Evolutionary conservation across 2,329 filamentous ascomycete genomes (phyloP), one percentile per base, ranked within the genome.

Genomic region (Fusarium nisikadoi): DNA sequence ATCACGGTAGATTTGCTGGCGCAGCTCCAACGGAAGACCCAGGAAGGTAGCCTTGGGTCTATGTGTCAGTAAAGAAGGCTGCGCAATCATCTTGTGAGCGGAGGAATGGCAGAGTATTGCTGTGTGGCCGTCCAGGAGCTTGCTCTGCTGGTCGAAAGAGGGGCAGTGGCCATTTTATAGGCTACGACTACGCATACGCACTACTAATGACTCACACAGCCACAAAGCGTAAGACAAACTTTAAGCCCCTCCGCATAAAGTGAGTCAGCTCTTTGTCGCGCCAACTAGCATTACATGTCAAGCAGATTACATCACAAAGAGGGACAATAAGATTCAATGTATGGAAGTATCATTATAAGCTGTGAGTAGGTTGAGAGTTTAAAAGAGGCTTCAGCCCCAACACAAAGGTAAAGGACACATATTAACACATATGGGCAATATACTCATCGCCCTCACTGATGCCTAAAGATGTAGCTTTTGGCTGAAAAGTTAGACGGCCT

Each of bases 11-110:
- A 53, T 16, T 14, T 42, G 35, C 17, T 52, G 27, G 2, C 56
- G 35, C 2, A 59, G 27, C 16, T 59, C 45, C 9, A 31, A 38
- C 0, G 43, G 56, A 7, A 59, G 25, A 6, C 5, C 45, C 3
- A 46, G 25, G 25, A 46, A 46, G 0, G 8, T 16, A 46, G 6
- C 19, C 0, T 29, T 29, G 1, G 25, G 25, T 27, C 3, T 16
- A 10, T 3, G 19, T 16, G 1, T 13, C 1, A 11, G 8, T 2
- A 19, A 46, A 10, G 43, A 45, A 43, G n/a, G n/a, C 7, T 12
- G n/a, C 41, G 14, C 1, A 17, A 42, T 29, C 27, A 29, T 29
- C 27, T 29, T 29, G 27, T 29, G 27, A 8, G 27, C 27, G 27
- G 27, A 8, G 6, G 27, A 29, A 8, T 29, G 27, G 27, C 27